Evolutionary conservation across 768 basidiomycete genomes (phyloP).

Genomic region (Russula vinacea): DNA sequence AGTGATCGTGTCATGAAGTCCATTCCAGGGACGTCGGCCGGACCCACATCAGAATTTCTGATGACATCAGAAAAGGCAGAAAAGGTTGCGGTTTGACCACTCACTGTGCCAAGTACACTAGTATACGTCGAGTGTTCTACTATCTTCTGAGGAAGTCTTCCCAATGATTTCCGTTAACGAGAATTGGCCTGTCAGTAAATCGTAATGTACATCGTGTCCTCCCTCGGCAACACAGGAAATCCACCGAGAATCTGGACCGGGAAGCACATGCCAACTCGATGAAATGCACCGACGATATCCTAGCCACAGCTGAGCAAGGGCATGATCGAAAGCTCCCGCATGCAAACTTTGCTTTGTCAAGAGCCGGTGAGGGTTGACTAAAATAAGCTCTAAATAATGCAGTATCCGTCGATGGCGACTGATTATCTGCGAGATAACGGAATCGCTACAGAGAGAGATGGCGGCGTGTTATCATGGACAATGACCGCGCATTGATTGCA

Average conservation of each 20-base stretch:
- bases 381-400: too few species aligned
- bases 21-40: constrained; percentile 13
- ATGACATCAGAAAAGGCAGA: not conserved
- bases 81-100: not conserved
- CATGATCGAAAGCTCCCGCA: too few species aligned
- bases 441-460: not conserved
- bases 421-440: not conserved
- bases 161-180: constrained; percentile 43
- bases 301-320: too few species aligned
- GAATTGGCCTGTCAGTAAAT: constrained; percentile 41
- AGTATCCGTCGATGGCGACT: too few species aligned
- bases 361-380: not conserved
- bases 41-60: constrained; percentile 15
- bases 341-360: too few species aligned
- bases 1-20: constrained; percentile 13
- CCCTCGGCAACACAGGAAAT: not conserved
- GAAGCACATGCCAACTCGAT: not conserved
- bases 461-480: constrained; percentile 6
- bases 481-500: not conserved
- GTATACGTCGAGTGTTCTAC: constrained; percentile 37
- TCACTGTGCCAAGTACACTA: constrained; percentile 39
- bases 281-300: not conserved
- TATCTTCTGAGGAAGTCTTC: constrained; percentile 40
- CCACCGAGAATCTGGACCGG: constrained; percentile 12
- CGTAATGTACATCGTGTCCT: constrained; percentile 36